phyloP scores from a whole-genome alignment of 441 rosid genomes.

The Gossypium lobatum region DNA sequence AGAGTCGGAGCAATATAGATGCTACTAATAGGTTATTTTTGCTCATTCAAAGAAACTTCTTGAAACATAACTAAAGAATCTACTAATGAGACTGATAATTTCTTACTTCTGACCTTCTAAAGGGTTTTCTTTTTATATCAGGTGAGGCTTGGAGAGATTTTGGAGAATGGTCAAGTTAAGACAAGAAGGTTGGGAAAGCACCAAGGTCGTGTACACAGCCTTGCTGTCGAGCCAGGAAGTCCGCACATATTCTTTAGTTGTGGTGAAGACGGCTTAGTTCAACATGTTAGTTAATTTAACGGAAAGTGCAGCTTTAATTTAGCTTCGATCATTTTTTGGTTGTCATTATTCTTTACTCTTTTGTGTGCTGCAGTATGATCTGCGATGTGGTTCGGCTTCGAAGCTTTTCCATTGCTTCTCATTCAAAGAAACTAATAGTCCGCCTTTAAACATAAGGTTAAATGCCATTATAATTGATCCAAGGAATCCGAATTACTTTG shows the following conservation, averaged over 20 bases:
- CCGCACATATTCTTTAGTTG: slow-evolving; percentile 62
- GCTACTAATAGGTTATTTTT: neutral
- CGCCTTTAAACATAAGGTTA: slow-evolving; percentile 36
- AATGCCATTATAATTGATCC: slow-evolving; percentile 56
- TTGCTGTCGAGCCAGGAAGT: slow-evolving; percentile 72
- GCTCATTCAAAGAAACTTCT: neutral
- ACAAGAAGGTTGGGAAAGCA: slow-evolving; percentile 56
- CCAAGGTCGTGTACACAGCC: slow-evolving; percentile 44
- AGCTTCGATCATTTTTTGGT: neutral
- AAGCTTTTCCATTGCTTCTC: slow-evolving; percentile 47
- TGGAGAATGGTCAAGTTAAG: slow-evolving; percentile 42
- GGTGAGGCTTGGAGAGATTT: slow-evolving; percentile 63
- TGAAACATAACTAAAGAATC: neutral
- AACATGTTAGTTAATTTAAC: slow-evolving; percentile 46
- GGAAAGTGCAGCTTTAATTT: neutral
- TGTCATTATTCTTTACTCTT: neutral
- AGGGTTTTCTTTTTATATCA: slow-evolving; percentile 15
- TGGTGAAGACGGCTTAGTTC: slow-evolving; percentile 72
- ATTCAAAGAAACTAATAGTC: slow-evolving; percentile 34
- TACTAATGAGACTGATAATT: neutral
- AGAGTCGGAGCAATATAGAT: neutral
- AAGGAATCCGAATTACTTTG: slow-evolving; percentile 49
- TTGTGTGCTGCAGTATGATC: slow-evolving; percentile 49
- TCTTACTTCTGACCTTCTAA: too few species aligned
- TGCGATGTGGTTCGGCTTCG: slow-evolving; percentile 38